Evolutionary conservation across 1,284 basidiomycete species (phyloP).

Genomic region (Trichosporon sp.): DNA sequence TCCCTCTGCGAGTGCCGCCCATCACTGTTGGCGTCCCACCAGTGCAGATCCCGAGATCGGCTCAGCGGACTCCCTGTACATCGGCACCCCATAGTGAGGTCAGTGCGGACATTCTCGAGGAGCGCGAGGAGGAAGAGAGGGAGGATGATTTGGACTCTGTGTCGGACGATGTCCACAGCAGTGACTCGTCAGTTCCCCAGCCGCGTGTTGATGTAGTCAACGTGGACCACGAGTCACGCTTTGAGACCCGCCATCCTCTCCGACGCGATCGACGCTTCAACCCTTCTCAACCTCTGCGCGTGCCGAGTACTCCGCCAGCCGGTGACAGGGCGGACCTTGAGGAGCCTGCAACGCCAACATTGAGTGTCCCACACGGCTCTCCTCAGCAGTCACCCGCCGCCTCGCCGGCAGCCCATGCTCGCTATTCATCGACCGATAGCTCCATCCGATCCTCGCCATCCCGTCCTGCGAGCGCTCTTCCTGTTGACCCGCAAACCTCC

Average conservation of each 20-base stretch:
- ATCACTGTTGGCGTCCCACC: conserved; percentile 10
- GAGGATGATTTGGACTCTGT: not conserved
- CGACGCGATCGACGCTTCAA: not conserved
- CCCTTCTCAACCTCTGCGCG: not conserved
- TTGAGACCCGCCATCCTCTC: conserved; percentile 3
- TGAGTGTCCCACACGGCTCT: not conserved
- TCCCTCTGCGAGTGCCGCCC: conserved; percentile 66
- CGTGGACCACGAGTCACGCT: conserved; percentile 24
- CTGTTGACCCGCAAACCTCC: conserved; percentile 44
- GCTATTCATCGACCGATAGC: not conserved
- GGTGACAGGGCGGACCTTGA: not conserved
- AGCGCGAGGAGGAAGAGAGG: conserved; percentile 18
- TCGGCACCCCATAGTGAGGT: not conserved
- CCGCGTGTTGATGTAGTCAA: conserved; percentile 33
- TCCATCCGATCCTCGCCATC: conserved; percentile 1
- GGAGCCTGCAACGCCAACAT: not conserved
- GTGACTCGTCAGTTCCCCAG: not conserved
- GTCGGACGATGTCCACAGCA: not conserved
- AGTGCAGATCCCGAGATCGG: not conserved
- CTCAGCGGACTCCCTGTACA: not conserved
- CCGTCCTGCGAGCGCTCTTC: not conserved
- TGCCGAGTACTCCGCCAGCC: not conserved
- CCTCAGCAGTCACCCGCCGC: not conserved
- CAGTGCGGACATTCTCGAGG: not conserved
- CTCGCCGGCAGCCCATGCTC: not conserved